phyloP scores from a whole-genome alignment of 2,329 filamentous ascomycete species.

The Penicillium freii region DNA sequence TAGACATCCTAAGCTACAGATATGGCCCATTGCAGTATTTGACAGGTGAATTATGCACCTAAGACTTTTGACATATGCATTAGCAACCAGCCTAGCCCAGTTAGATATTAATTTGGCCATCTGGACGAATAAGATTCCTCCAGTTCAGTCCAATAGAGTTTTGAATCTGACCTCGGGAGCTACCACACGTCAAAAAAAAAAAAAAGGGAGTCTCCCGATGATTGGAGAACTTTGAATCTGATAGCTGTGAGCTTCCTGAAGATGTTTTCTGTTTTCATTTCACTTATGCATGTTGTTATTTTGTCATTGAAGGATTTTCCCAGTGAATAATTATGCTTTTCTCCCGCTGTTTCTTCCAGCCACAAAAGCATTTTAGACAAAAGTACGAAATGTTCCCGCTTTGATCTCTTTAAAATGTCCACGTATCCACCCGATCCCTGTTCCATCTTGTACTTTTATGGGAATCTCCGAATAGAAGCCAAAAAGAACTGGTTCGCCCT shows the following conservation, averaged over 20 bases:
- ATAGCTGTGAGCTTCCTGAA: constrained; percentile 1
- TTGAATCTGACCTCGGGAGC: constrained; percentile 7
- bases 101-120: neutral
- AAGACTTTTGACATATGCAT: constrained; percentile 13
- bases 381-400: neutral
- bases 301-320: neutral
- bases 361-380: neutral
- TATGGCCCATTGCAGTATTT: constrained; percentile 11
- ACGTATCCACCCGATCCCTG: constrained; percentile 8
- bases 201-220: neutral
- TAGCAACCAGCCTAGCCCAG: constrained; percentile 13
- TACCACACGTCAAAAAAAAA: constrained; percentile 10
- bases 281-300: neutral
- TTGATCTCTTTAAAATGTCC: neutral
- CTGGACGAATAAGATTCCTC: neutral
- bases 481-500: constrained; percentile 9
- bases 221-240: constrained; percentile 1
- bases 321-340: too few species aligned
- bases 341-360: neutral
- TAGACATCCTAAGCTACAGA: constrained; percentile 9
- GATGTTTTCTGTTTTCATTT: neutral
- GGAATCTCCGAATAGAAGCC: neutral
- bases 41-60: constrained; percentile 13
- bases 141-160: neutral
- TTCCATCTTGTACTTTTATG: constrained; percentile 1